Base-by-base conservation (phyloP, 805 yeast species). In the Kodamaea kaohsiungensis region DNA sequence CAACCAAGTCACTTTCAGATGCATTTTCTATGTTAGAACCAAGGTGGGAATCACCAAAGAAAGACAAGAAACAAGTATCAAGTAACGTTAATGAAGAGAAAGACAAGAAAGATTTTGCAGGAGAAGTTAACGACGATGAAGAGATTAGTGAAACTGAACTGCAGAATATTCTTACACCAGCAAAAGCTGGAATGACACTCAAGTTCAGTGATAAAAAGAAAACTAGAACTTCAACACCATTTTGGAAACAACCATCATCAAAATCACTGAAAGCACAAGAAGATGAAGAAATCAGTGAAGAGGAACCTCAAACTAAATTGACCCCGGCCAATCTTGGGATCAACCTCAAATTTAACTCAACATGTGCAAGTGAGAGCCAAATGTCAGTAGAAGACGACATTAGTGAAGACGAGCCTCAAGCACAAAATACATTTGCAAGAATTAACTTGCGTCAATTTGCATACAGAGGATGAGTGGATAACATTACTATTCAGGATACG, bases 401-500 rank as follows among this genome's bases (percentile, higher is more conserved):
- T 13, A 52, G 55, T 18, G 58, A 55, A 47, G 58, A 55, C 9
- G 58, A 52, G 3, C 17, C 47, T 8, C 55, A 47, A 49, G n/a
- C 46, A 33, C 51, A 40, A 40, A 30, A 12, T 7, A 46, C 38
- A n/a, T 18, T 43, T 19, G 48, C 40, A 18, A 19, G 56, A n/a
- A 38, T 53, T 7, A 53, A 30, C 33, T 50, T 51, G 38, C 47
- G 49, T 17, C 56, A 49, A 43, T 63, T 62, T 57, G 67, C 67
- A 52, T 63, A 56, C 48, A 53, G 57, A 43, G 59, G 63, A 16
- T 58, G 49, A 53, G 57, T 39, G 59, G 63, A 16, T 58, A 51
- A 33, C 25, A 13, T 10, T 47, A 39, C 37, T 7, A 16, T 22
- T 22, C 25, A 22, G 6, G 25, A 22, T 4, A 22, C 25, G 25